These are phyloP conservation scores for Dioszegia hungarica DNA, from an alignment of 768 basidiomycete species.

Conservation along the genomic window DNA sequence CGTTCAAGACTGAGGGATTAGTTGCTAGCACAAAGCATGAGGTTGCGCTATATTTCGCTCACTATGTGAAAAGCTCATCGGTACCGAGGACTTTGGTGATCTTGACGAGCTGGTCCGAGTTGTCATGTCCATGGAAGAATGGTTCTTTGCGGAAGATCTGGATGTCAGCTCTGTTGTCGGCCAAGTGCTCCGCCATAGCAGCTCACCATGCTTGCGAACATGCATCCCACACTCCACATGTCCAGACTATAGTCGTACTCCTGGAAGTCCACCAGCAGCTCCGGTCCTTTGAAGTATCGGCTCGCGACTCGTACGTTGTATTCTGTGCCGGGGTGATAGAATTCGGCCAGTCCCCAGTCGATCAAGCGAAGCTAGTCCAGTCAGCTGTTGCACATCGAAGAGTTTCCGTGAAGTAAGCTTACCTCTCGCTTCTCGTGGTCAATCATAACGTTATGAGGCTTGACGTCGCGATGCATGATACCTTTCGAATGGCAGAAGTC, in stretches of 20 bases:
- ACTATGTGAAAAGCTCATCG: slow-evolving; percentile 84
- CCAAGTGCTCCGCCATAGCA: neutral
- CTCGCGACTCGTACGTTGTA: slow-evolving; percentile 98
- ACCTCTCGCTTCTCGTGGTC: slow-evolving; percentile 96
- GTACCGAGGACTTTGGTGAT: slow-evolving; percentile 97
- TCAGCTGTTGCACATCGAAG: neutral
- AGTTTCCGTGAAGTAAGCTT: slow-evolving; percentile 21
- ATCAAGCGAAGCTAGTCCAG: slow-evolving; percentile 74
- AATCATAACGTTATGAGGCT: slow-evolving; percentile 99
- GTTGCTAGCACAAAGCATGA: no score
- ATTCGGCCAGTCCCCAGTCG: slow-evolving; percentile 98
- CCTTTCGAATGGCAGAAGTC: slow-evolving; percentile 98
- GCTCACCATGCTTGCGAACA: slow-evolving; percentile 96
- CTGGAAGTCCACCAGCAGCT: slow-evolving; percentile 93
- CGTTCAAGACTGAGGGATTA: slow-evolving; percentile 49
- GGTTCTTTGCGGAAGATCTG: slow-evolving; percentile 99
- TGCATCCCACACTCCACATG: slow-evolving; percentile 98
- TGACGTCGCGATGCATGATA: slow-evolving; percentile 98
- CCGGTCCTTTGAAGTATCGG: slow-evolving; percentile 96
- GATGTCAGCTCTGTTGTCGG: neutral
- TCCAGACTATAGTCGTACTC: slow-evolving; percentile 97
- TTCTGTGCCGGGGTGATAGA: slow-evolving; percentile 95
- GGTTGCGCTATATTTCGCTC: no score
- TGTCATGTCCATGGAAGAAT: slow-evolving; percentile 98
- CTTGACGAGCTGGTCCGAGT: slow-evolving; percentile 96